phyloP scores from a whole-genome alignment of 768 basidiomycete genomes.

The Pleurotus ostreatus region DNA sequence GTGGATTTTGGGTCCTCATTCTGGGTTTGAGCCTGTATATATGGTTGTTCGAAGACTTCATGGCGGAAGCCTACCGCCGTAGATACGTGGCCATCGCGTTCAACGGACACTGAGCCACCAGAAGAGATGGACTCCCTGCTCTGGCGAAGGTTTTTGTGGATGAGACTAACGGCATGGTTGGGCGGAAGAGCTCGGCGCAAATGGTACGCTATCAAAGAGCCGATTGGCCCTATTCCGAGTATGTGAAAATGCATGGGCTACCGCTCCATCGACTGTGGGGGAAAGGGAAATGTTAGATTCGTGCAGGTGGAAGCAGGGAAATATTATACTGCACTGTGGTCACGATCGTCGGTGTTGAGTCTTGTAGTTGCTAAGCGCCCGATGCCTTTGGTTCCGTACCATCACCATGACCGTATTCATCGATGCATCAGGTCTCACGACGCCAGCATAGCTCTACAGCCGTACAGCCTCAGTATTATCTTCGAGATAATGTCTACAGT shows the following conservation, averaged over 20 bases:
- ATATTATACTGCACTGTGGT: too few relatives aligned
- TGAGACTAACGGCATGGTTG: conserved; percentile 58
- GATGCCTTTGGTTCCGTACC: too few relatives aligned
- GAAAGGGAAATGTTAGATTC: too few relatives aligned
- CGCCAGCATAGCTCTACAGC: too few relatives aligned
- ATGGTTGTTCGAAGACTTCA: conserved; percentile 37
- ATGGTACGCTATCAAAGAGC: conserved; percentile 76
- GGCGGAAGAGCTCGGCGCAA: conserved; percentile 58
- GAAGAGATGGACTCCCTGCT: conserved; percentile 28
- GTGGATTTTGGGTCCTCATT: not conserved
- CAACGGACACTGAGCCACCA: conserved; percentile 40
- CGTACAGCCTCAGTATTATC: too few relatives aligned
- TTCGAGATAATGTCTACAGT: too few relatives aligned
- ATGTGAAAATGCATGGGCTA: conserved; percentile 64
- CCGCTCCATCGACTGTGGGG: too few relatives aligned
- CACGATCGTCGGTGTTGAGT: too few relatives aligned
- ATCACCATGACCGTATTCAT: too few relatives aligned
- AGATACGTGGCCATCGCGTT: conserved; percentile 41
- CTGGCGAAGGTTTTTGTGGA: conserved; percentile 49
- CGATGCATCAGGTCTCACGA: too few relatives aligned
- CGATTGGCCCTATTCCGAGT: conserved; percentile 80
- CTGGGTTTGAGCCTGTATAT: not conserved
- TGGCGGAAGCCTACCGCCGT: conserved; percentile 40
- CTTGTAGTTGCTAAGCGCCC: too few relatives aligned
- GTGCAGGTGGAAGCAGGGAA: too few relatives aligned